These are phyloP conservation scores for Mycena epipterygia DNA, from an alignment of 768 basidiomycete genomes.

Conservation along the genomic window DNA sequence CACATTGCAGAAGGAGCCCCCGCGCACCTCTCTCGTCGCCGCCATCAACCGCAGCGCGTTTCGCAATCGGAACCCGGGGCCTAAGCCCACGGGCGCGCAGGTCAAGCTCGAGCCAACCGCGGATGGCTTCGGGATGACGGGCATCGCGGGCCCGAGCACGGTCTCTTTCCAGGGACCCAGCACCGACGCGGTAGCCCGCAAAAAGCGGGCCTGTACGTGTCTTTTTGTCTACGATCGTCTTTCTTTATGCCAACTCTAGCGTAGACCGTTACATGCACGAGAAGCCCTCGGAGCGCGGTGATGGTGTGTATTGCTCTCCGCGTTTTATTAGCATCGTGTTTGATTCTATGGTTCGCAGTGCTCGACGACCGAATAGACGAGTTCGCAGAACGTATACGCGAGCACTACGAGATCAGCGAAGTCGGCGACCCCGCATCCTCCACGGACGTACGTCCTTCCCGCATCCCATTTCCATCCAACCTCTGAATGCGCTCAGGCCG, in stretches of 20 bases:
- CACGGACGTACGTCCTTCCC: slow-evolving; percentile 54
- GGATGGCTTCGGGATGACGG: slow-evolving; percentile 39
- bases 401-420: slow-evolving; percentile 79
- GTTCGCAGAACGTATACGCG: slow-evolving; percentile 78
- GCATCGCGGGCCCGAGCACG: slow-evolving; percentile 43
- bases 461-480: background rate
- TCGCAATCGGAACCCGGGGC: slow-evolving; percentile 45
- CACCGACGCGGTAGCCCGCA: slow-evolving; percentile 52
- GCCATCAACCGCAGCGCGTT: slow-evolving; percentile 47
- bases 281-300: slow-evolving; percentile 86
- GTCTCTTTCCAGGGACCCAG: slow-evolving; percentile 57
- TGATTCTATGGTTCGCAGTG: slow-evolving; percentile 53
- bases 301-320: slow-evolving; percentile 63
- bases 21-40: slow-evolving; percentile 45
- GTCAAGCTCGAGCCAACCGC: slow-evolving; percentile 54
- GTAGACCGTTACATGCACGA: slow-evolving; percentile 96
- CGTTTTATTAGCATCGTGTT: slow-evolving; percentile 1
- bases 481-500: slow-evolving; percentile 58
- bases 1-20: slow-evolving; percentile 47
- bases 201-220: slow-evolving; percentile 70
- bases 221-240: background rate
- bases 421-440: slow-evolving; percentile 77
- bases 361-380: slow-evolving; percentile 93
- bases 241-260: background rate
- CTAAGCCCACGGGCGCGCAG: slow-evolving; percentile 36